phyloP scores from a whole-genome alignment of 257 asterid species.

The Solanum commersonii region DNA sequence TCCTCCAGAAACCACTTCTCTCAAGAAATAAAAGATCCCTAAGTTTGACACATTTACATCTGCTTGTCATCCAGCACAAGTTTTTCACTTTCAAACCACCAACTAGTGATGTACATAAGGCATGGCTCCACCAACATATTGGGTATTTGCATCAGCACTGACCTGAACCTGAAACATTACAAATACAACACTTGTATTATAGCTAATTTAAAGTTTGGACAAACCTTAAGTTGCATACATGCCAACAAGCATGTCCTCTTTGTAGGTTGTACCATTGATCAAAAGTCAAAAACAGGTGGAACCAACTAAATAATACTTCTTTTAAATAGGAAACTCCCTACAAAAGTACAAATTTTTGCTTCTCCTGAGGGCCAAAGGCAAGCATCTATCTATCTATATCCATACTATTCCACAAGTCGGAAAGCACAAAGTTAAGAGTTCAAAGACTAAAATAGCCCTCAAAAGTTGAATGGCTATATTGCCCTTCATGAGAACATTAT shows the following conservation, averaged over 20 bases:
- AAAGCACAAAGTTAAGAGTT: neutral
- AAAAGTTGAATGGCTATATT: too few species aligned
- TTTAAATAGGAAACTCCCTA: neutral
- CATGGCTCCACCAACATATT: slow-evolving; percentile 19
- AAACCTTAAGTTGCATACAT: neutral
- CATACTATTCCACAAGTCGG: too few species aligned
- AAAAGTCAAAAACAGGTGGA: neutral
- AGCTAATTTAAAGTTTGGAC: neutral
- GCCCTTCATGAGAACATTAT: neutral
- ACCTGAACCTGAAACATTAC: slow-evolving; percentile 19
- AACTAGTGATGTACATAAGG: slow-evolving; percentile 8
- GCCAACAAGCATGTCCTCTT: neutral
- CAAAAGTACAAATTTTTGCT: neutral
- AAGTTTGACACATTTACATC: neutral
- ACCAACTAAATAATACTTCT: neutral
- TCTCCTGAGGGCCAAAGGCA: neutral
- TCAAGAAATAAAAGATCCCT: neutral
- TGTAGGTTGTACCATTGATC: neutral
- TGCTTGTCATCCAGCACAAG: neutral
- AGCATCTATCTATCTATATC: neutral
- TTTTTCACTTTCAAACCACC: neutral
- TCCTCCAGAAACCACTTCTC: neutral
- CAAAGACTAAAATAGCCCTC: neutral
- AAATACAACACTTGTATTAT: neutral
- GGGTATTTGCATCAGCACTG: slow-evolving; percentile 7